phyloP scores from a whole-genome alignment of 2,329 filamentous ascomycete species.

The Penicillium palitans region DNA sequence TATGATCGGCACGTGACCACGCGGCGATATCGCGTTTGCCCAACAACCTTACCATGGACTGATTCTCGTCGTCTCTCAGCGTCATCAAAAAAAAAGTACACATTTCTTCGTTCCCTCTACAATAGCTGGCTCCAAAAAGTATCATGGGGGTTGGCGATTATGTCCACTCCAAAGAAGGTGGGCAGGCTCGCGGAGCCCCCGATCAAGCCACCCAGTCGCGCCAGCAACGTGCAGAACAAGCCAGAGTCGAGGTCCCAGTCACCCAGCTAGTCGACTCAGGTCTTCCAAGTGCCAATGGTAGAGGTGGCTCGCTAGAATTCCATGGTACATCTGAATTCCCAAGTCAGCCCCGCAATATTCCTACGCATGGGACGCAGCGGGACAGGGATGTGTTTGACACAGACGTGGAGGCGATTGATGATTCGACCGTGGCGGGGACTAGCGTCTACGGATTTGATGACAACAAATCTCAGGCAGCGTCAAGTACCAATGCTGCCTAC shows the following conservation, averaged over 20 bases:
- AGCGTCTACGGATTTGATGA: conserved; percentile 42
- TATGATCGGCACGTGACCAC: conserved; percentile 32
- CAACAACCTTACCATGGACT: conserved; percentile 2
- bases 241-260: conserved; percentile 36
- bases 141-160: conserved; percentile 47
- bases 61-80: background rate
- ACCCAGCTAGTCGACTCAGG: conserved; percentile 27
- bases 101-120: background rate
- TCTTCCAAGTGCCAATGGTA: conserved; percentile 18
- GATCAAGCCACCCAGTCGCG: conserved; percentile 31
- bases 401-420: conserved; percentile 46
- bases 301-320: conserved; percentile 13
- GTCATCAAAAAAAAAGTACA: background rate
- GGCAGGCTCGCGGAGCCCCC: conserved; percentile 29
- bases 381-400: conserved; percentile 46
- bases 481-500: conserved; percentile 21
- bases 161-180: conserved; percentile 41
- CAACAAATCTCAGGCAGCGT: conserved; percentile 25
- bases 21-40: conserved; percentile 30
- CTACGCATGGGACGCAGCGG: conserved; percentile 11
- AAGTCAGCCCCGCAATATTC: conserved; percentile 14
- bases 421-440: conserved; percentile 43
- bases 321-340: conserved; percentile 21
- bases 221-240: conserved; percentile 37
- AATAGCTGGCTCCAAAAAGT: conserved; percentile 3